Evolutionary conservation across 2,329 filamentous ascomycete genomes (phyloP).

Genomic region (Parastagonospora avenae): DNA sequence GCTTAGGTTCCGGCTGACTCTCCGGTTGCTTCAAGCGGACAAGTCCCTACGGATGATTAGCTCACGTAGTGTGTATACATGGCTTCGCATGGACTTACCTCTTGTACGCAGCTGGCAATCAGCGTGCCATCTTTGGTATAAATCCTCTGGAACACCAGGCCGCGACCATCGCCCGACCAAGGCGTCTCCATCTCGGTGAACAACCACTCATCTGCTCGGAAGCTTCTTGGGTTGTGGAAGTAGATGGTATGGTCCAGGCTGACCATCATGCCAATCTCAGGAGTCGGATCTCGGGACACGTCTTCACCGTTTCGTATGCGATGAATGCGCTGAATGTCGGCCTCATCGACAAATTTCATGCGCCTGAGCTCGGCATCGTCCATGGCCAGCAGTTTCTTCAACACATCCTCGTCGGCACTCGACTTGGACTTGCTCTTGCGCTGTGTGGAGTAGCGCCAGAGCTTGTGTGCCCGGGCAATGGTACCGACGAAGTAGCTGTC

Average conservation of each 20-base stretch:
- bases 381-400: slow-evolving; percentile 52
- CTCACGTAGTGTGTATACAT: not conserved
- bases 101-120: slow-evolving; percentile 80
- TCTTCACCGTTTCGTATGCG: slow-evolving; percentile 48
- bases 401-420: slow-evolving; percentile 49
- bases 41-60: slow-evolving; percentile 9
- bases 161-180: slow-evolving; percentile 78
- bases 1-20: not conserved
- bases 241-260: slow-evolving; percentile 73
- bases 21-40: slow-evolving; percentile 16
- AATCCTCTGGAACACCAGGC: slow-evolving; percentile 76
- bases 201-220: slow-evolving; percentile 71
- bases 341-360: slow-evolving; percentile 53
- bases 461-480: slow-evolving; percentile 76
- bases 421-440: slow-evolving; percentile 43
- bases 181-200: slow-evolving; percentile 79
- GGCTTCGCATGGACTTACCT: slow-evolving; percentile 54
- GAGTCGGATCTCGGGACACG: slow-evolving; percentile 54
- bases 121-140: slow-evolving; percentile 73
- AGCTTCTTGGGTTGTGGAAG: slow-evolving; percentile 58
- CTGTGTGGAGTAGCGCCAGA: slow-evolving; percentile 72
- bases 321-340: slow-evolving; percentile 55
- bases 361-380: slow-evolving; percentile 51
- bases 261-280: slow-evolving; percentile 82
- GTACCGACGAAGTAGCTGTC: slow-evolving; percentile 95